Base-by-base conservation (phyloP, 192 early-diverging fungal species). In the Backusella sp. region DNA sequence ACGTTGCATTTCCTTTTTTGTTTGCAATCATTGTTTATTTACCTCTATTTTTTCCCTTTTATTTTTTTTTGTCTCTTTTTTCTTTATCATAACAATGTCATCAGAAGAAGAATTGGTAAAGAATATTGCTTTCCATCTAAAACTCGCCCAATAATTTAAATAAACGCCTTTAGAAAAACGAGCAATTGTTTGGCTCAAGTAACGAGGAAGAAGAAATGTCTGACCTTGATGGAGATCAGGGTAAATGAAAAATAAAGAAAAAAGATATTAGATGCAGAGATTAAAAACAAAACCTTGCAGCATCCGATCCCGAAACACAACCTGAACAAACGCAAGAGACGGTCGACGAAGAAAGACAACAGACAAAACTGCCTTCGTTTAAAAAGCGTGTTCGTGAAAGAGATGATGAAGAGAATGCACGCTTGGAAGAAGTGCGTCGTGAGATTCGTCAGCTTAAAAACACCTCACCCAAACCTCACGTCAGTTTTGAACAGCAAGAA, bases 221-320 rank as follows among this genome's bases (percentile, higher is more conserved):
- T 76, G 80, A 81, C 69, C 80, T 81, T 73, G 80, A 81, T 42
- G 79, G 66, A 14, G 77, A 79, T 39, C 77, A 79, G 62, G 72
- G 77, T 79, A 74, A 74, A 62, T 23, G 21, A 67, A n/a, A n/a
- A 49, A 68, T 53, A 39, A 30, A 21, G 37, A 17, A 28, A 26
- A 62, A n/a, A 11, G 17, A 7, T n/a, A 53, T 11, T 52, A 44
- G 34, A 12, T 23, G 36, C 6, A 56, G 35, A 49, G 46, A 49
- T 49, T 49, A n/a, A 49, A 4, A 49, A 49, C 17, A 49, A 4
- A 49, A 49, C 17, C 14, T 6, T 49, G 42, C 19, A 74, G 73
- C 59, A 15, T 65, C 59, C 21, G 70, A 65, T 74, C 32, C n/a
- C 30, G 42, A 68, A 66, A 39, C 42, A 66, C 11, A 46, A 6